Conservation (phyloP, 441 rosid genomes). For the Populus hybrid region DNA sequence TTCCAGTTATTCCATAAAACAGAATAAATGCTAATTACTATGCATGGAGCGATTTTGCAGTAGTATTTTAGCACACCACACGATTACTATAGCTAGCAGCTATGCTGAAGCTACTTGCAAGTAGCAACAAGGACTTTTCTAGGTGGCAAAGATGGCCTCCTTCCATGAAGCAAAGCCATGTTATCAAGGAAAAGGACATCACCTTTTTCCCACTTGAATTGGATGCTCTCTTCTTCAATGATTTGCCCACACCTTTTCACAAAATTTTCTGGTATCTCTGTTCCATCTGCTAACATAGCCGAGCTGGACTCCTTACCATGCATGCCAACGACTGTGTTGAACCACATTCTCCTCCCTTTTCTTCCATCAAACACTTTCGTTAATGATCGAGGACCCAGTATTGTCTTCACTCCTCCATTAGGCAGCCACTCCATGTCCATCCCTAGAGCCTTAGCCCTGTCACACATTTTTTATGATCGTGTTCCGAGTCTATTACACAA, state of each 20-base stretch:
- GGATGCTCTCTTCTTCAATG: constrained; percentile 71
- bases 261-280: constrained; percentile 41
- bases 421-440: constrained; percentile 65
- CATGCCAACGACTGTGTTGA: constrained; percentile 59
- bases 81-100: neutral
- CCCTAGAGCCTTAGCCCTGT: constrained; percentile 46
- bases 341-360: constrained; percentile 73
- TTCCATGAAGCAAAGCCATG: constrained; percentile 59
- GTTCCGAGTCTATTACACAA: neutral
- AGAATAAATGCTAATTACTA: neutral
- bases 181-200: constrained; percentile 65
- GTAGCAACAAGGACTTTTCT: constrained; percentile 59
- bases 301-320: constrained; percentile 64
- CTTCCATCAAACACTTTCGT: constrained; percentile 64
- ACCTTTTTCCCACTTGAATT: constrained; percentile 69
- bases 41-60: neutral
- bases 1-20: neutral
- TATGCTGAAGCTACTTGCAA: constrained; percentile 38
- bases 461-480: neutral
- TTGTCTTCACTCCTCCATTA: constrained; percentile 46
- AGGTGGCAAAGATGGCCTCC: constrained; percentile 59
- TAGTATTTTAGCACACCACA: neutral
- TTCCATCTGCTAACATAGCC: constrained; percentile 56
- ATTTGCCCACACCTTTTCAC: constrained; percentile 58
- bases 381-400: constrained; percentile 38